Conservation (phyloP, 805 yeast species). For the Yueomyces sinensis region DNA sequence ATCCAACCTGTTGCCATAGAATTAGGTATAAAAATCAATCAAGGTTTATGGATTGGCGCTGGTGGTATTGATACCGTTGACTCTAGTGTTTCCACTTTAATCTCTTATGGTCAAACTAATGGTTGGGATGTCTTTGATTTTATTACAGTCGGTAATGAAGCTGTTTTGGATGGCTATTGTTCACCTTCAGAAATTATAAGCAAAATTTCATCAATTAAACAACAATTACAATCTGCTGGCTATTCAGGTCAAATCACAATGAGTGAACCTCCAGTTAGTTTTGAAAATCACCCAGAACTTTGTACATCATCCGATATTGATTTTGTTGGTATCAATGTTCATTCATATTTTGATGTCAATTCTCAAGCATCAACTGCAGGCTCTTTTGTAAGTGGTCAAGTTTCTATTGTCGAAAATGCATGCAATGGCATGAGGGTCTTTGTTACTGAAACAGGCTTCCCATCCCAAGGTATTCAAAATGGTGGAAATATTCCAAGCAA, state of each 20-base stretch:
- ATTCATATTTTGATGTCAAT: conserved; percentile 64
- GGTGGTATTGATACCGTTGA: conserved; percentile 64
- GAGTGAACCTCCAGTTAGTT: conserved; percentile 80
- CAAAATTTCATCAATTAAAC: conserved; percentile 54
- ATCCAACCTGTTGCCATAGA: conserved; percentile 45
- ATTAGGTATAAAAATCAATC: conserved; percentile 63
- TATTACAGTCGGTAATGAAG: conserved; percentile 84
- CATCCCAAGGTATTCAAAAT: conserved; percentile 55
- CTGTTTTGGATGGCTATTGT: conserved; percentile 49
- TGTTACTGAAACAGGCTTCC: conserved; percentile 86
- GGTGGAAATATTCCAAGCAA: conserved; percentile 62
- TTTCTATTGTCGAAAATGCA: conserved; percentile 34
- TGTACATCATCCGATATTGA: conserved; percentile 65
- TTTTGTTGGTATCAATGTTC: conserved; percentile 76
- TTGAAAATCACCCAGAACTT: conserved; percentile 45
- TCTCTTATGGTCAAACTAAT: conserved; percentile 35
- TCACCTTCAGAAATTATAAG: conserved; percentile 46
- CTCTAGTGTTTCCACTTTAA: conserved; percentile 37
- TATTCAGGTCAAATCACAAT: conserved; percentile 68
- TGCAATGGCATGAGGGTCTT: conserved; percentile 44
- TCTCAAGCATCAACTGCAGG: conserved; percentile 61
- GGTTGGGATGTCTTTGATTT: conserved; percentile 68
- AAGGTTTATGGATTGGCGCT: conserved; percentile 70
- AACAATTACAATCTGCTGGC: conserved; percentile 50
- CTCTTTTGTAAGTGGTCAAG: conserved; percentile 51